Evolutionary conservation across 208 protist species (phyloP), one percentile per base, ranked within the genome.

Genomic region (Sergeia podlipaevii): DNA sequence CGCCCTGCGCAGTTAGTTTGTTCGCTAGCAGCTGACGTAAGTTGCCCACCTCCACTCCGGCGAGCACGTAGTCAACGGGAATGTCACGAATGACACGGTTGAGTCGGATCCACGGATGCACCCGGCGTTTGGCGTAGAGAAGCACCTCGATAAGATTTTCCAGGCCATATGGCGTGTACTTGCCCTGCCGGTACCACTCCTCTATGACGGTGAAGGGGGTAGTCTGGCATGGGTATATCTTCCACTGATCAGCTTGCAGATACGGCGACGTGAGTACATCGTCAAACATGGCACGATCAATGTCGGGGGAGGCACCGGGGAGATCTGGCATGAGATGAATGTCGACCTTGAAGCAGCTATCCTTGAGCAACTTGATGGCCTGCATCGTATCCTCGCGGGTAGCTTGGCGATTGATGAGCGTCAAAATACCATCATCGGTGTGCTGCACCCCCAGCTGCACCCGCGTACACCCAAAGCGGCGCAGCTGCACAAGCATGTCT

Each of bases 321-420:
- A 99, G 71, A 85, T 99, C 98, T 4, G 98, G 98, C 98, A 99
- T 99, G 66, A 99, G 97, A 57, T 99, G 98, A 6, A 98, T 96
- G 26, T 99, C 96, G 0, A 99, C 91, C 68, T 99, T 99, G 71
- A 97, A 99, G 39, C 98, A 98, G 50, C 86, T 77, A 64, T 99
- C 97, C 58, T 99, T 99, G 23, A 94, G 72, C 5, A 98, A 62
- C 53, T 96, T 86, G 51, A 99, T 98, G n/a, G 82, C 96, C 26
- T 89, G 83, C 21, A 82, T 62, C 11, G 98, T 90, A 24, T 97
- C 89, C 41, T 87, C 64, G 23, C 98, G 93, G 3, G 92, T 98
- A 49, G 98, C 96, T 30, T 98, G 96, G 41, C 98, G 61, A 43
- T 97, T 96, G 1, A 98, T 95, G 24, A 88, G 68, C 3, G 75